phyloP scores from a whole-genome alignment of 1,139 yeast species.

The Yamadazyma triangularis region DNA sequence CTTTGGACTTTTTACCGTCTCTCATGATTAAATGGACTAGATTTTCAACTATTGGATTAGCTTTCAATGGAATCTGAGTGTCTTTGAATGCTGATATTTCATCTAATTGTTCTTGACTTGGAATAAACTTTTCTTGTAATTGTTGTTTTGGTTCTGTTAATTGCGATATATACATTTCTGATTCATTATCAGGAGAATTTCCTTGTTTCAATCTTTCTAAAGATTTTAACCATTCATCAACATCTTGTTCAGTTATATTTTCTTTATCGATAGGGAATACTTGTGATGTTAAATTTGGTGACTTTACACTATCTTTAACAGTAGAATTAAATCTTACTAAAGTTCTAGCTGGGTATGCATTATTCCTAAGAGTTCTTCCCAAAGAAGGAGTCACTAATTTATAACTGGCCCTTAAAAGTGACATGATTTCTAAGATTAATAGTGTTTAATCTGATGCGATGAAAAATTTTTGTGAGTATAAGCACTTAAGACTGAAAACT shows the following conservation, averaged over 20 bases:
- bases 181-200: conserved; percentile 22
- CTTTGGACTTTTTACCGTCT: conserved; percentile 82
- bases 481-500: too few relatives aligned
- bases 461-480: too few relatives aligned
- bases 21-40: conserved; percentile 88
- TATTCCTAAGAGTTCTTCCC: too few relatives aligned
- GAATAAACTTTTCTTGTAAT: conserved; percentile 42
- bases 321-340: conserved; percentile 1
- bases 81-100: conserved; percentile 49
- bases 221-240: conserved; percentile 64
- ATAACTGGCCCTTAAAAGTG: too few relatives aligned
- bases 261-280: conserved; percentile 38
- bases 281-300: conserved; percentile 29
- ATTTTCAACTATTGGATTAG: conserved; percentile 70
- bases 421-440: too few relatives aligned
- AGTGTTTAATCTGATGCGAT: too few relatives aligned
- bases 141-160: conserved; percentile 31
- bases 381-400: too few relatives aligned
- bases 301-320: background rate
- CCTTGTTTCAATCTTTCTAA: conserved; percentile 51
- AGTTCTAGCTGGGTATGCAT: too few relatives aligned
- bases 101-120: conserved; percentile 55
- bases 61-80: conserved; percentile 55
- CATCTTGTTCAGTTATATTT: conserved; percentile 47
- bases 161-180: conserved; percentile 43